Percentiles rank a stretch among this genome's conserved stretches.
Evolutionary conservation across 1,284 basidiomycete species (phyloP).

Genomic region (Fomes fomentarius): DNA sequence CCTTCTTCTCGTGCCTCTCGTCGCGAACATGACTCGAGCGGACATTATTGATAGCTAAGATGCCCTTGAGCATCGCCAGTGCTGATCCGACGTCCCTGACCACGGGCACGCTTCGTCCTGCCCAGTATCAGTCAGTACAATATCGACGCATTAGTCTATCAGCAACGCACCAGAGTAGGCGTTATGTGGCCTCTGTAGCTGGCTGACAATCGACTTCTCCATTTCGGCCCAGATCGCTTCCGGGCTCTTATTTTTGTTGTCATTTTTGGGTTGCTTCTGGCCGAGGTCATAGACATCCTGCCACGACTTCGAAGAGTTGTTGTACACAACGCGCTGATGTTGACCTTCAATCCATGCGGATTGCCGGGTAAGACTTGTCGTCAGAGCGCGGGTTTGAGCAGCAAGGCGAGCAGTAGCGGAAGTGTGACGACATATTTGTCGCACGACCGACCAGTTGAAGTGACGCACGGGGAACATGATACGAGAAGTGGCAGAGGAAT

Average conservation of each 20-base stretch:
- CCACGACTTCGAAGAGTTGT: too few species aligned
- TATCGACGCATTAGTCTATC: background rate
- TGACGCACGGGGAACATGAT: constrained; percentile 13
- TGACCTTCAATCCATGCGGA: too few species aligned
- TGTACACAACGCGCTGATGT: too few species aligned
- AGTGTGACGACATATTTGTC: constrained; percentile 6
- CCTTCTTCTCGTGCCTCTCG: constrained; percentile 57
- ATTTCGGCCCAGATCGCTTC: constrained; percentile 25
- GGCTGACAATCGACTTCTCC: constrained; percentile 13
- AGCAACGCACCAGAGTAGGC: constrained; percentile 29
- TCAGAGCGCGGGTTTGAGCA: background rate
- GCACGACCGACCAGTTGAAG: background rate
- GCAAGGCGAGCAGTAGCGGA: background rate
- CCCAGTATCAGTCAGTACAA: constrained; percentile 12
- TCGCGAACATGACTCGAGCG: constrained; percentile 19
- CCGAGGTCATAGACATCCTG: too few species aligned
- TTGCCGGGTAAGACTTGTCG: too few species aligned
- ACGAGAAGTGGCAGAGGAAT: too few species aligned
- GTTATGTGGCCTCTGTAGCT: constrained; percentile 22
- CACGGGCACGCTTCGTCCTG: constrained; percentile 57
- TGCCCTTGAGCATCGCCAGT: constrained; percentile 51
- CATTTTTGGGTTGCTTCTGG: background rate
- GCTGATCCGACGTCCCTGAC: constrained; percentile 41
- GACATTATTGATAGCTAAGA: constrained; percentile 61
- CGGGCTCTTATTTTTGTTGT: background rate